Evolutionary conservation across 352 stramenopile species (phyloP), one percentile per base, ranked within the genome.

Genomic region (Phytophthora nicotianae): DNA sequence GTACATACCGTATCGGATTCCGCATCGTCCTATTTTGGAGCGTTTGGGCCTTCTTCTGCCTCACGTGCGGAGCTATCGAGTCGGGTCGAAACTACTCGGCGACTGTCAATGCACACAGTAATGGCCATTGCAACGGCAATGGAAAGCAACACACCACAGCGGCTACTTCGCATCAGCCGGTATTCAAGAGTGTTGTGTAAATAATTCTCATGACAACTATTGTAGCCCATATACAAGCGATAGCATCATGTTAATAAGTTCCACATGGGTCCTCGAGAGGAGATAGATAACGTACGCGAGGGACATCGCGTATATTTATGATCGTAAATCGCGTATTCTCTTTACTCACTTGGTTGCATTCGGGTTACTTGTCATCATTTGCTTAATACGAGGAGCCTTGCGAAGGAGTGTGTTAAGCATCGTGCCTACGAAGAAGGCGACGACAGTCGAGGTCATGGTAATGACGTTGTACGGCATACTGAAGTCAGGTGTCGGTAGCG

Each of bases 381-480:
- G 77, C 65, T 92, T 78, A 37, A 91, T 69, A 4, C 83, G 79
- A 23, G 83, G 79, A 7, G 81, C 65, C 41, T 92, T 92, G 32
- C 81, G 83, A 32, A 94, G 73, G 14, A 93, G 69, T 27, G 85
- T 79, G 42, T 93, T 95, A 42, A 96, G 77, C 70, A 93, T 88
- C 11, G 78, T 90, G n/a, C 85, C 88, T 19, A 91, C 75, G 41
- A 92, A 89, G 69, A 95, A 96, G 46, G 82, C 85, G 13, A 96
- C 74, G 50, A 96, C 79, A n/a, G 89, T 95, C 35, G 84, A 95
- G 16, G 88, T 95, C 75, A 97, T 87, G 26, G 82, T 93, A 61
- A 97, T 97, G 11, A 97, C 88, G 49, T 96, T 96, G 72, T 94
- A 97, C 52, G 88, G 88, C 88, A 97, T 96, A 58, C 85, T 95